Percentiles rank a stretch among this genome's conserved stretches.
Evolutionary conservation across 495 filamentous ascomycete genomes (phyloP).

Genomic region (Talaromyces liani): DNA sequence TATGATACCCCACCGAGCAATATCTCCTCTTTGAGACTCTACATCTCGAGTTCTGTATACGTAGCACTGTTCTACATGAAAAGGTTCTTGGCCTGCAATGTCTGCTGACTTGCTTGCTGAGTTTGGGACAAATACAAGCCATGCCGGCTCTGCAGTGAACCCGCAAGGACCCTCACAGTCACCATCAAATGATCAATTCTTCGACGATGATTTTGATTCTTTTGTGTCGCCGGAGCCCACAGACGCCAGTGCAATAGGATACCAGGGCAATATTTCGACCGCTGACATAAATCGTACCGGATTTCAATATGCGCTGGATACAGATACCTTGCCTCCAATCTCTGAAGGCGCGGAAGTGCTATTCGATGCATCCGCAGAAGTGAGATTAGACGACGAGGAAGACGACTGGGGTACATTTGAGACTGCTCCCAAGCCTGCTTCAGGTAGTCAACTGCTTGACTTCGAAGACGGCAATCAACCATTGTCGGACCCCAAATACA

Average conservation of each 20-base stretch:
- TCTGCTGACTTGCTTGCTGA: slow-evolving; percentile 69
- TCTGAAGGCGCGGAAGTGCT: slow-evolving; percentile 21
- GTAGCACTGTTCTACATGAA: neutral
- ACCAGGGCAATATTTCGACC: neutral
- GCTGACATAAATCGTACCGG: neutral
- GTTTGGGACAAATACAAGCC: slow-evolving; percentile 41
- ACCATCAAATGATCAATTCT: neutral
- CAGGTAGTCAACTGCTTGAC: slow-evolving; percentile 45
- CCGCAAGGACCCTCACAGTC: neutral
- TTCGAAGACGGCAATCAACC: neutral
- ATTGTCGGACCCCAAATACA: neutral
- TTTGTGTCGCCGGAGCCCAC: slow-evolving; percentile 5
- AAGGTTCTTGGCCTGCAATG: slow-evolving; percentile 38
- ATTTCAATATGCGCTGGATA: neutral
- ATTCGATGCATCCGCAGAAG: slow-evolving; percentile 39
- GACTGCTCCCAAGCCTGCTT: slow-evolving; percentile 41
- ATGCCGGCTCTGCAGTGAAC: neutral
- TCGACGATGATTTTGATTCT: slow-evolving; percentile 8
- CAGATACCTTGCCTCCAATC: neutral
- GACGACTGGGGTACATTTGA: slow-evolving; percentile 78
- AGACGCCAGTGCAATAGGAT: neutral
- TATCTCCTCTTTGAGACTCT: neutral
- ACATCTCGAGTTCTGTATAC: neutral
- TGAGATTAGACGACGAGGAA: slow-evolving; percentile 42
- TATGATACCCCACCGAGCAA: neutral